Conservation (phyloP, 257 asterid genomes). For the Nicotiana benthamiana region DNA sequence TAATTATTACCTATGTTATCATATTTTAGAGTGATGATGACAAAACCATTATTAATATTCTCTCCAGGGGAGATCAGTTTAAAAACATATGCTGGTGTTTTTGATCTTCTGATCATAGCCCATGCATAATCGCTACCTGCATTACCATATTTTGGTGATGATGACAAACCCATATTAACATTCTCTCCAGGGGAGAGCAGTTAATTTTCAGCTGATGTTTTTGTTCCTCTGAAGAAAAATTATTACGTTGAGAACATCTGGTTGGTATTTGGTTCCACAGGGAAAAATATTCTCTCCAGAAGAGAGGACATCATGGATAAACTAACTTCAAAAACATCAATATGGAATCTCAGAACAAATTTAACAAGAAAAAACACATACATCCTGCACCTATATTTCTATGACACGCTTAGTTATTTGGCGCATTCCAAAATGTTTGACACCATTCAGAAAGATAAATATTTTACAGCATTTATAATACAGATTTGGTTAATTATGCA, state of each 20-base stretch:
- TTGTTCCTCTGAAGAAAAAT: background rate
- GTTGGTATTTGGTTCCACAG: background rate
- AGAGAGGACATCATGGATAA: background rate
- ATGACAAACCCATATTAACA: background rate
- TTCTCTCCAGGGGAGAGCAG: background rate
- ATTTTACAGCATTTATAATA: background rate
- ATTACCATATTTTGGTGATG: background rate
- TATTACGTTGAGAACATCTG: background rate
- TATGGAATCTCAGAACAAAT: background rate
- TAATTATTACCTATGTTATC: background rate
- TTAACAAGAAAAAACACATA: background rate
- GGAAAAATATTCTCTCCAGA: background rate
- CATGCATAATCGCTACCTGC: background rate
- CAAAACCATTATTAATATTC: background rate
- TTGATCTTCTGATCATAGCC: background rate
- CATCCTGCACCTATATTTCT: background rate
- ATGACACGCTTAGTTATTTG: background rate
- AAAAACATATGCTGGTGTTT: too few species aligned
- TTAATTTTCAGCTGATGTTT: background rate
- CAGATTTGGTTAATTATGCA: background rate
- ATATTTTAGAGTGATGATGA: conserved; percentile 4
- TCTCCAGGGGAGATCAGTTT: background rate
- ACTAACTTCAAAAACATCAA: background rate
- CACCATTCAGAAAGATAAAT: background rate
- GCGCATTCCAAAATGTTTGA: background rate